These are phyloP conservation scores for Trapa bicornis DNA, from an alignment of 345 rosid species.

Conservation along the genomic window DNA sequence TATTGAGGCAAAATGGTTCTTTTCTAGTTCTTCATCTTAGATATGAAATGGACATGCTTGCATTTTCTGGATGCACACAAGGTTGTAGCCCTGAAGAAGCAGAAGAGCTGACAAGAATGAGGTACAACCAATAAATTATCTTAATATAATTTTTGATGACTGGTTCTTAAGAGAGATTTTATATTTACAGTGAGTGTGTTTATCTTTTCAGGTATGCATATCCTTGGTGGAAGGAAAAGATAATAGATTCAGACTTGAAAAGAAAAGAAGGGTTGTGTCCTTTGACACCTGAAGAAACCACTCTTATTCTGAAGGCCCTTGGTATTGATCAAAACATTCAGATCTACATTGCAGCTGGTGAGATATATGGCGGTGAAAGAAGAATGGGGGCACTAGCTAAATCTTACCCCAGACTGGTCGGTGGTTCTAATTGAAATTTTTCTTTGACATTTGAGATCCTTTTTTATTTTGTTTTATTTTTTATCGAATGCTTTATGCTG, in stretches of 20 bases:
- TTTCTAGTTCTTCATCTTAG: slow-evolving; percentile 45
- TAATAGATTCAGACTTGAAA: slow-evolving; percentile 25
- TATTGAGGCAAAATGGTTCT: slow-evolving; percentile 32
- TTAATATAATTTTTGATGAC: background rate
- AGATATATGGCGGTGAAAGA: slow-evolving; percentile 35
- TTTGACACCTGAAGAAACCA: slow-evolving; percentile 43
- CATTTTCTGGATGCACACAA: slow-evolving; percentile 42
- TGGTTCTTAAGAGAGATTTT: background rate
- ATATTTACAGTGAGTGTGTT: background rate
- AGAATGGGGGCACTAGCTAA: slow-evolving; percentile 21
- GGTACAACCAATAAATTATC: slow-evolving; percentile 11
- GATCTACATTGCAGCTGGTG: slow-evolving; percentile 41
- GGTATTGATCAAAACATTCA: slow-evolving; percentile 30
- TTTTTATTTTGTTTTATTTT: background rate
- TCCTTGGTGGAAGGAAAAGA: slow-evolving; percentile 52
- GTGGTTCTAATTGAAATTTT: slow-evolving; percentile 7
- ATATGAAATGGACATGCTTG: slow-evolving; percentile 54
- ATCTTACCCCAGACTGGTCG: slow-evolving; percentile 33
- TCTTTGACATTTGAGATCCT: background rate
- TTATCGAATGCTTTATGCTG: background rate
- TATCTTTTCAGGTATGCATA: slow-evolving; percentile 29
- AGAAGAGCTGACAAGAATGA: slow-evolving; percentile 35
- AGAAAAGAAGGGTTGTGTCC: slow-evolving; percentile 43
- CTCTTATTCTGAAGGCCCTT: slow-evolving; percentile 27
- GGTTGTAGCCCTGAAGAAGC: slow-evolving; percentile 30